Percentiles rank a stretch among this genome's conserved stretches.
Evolutionary conservation across 345 rosid genomes (phyloP).

Genomic region (Zanthoxylum bungeanum): DNA sequence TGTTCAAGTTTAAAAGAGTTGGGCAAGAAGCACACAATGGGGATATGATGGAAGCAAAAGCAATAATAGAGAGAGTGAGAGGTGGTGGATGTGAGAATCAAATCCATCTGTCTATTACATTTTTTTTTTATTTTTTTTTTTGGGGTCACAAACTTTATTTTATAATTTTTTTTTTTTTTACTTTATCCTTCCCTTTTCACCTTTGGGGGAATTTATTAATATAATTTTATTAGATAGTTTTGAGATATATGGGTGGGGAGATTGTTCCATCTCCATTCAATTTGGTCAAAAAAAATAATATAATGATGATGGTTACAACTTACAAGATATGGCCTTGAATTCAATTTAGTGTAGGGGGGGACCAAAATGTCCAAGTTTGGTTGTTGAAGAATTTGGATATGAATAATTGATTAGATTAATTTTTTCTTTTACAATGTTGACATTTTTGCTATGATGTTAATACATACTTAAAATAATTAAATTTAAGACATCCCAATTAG

Average conservation of each 20-base stretch:
- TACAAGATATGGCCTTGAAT: constrained; percentile 16
- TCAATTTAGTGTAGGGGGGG: constrained; percentile 11
- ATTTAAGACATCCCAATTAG: not conserved
- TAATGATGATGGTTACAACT: constrained; percentile 12
- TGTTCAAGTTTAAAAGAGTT: not conserved
- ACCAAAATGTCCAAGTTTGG: constrained; percentile 6
- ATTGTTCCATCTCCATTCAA: constrained; percentile 18
- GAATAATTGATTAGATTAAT: not conserved
- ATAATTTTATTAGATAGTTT: constrained; percentile 19
- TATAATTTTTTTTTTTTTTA: not conserved
- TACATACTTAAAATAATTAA: not conserved
- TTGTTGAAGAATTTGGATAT: constrained; percentile 1
- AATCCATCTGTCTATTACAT: constrained; percentile 28
- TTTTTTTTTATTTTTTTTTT: constrained; percentile 21
- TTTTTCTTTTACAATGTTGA: no score
- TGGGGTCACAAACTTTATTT: constrained; percentile 6
- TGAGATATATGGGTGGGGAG: constrained; percentile 22
- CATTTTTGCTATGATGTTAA: not conserved
- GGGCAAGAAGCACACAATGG: not conserved
- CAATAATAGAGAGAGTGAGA: not conserved
- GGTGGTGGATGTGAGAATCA: constrained; percentile 25
- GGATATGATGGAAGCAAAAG: constrained; percentile 8
- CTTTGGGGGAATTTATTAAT: constrained; percentile 10
- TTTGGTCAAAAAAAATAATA: constrained; percentile 21
- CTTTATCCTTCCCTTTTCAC: not conserved